These are phyloP conservation scores for Apiotrichum domesticum DNA, from an alignment of 1,284 basidiomycete species.

Conservation along the genomic window DNA sequence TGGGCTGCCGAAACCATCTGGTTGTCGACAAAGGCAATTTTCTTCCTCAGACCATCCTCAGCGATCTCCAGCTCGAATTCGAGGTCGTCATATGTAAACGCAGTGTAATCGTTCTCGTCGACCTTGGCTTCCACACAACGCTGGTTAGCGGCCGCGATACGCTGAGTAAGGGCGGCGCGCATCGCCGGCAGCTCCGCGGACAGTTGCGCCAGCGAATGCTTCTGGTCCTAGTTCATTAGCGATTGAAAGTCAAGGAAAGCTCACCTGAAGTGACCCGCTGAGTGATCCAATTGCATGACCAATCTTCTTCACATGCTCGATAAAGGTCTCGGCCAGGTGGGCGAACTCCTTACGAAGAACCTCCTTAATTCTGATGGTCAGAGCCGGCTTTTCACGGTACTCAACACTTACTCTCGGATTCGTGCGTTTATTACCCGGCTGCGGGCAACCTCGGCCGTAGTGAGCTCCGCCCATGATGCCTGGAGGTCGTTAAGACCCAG, in stretches of 20 bases:
- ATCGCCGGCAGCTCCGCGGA: slow-evolving; percentile 28
- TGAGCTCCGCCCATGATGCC: slow-evolving; percentile 64
- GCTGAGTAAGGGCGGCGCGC: slow-evolving; percentile 20
- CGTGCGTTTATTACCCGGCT: slow-evolving; percentile 83
- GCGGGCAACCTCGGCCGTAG: slow-evolving; percentile 67
- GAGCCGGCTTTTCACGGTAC: background rate
- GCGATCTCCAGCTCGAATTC: slow-evolving; percentile 83
- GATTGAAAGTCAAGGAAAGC: slow-evolving; percentile 11
- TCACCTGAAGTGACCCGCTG: slow-evolving; percentile 70
- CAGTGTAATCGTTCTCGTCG: slow-evolving; percentile 94
- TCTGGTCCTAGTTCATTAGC: slow-evolving; percentile 34
- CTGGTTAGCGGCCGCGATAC: slow-evolving; percentile 52
- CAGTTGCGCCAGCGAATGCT: slow-evolving; percentile 27
- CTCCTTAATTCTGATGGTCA: slow-evolving; percentile 71
- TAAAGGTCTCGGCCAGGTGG: slow-evolving; percentile 74
- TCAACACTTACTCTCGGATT: slow-evolving; percentile 68
- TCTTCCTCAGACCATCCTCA: slow-evolving; percentile 73
- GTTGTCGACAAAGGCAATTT: slow-evolving; percentile 92
- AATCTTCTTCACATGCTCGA: slow-evolving; percentile 62
- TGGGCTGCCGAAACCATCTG: slow-evolving; percentile 69
- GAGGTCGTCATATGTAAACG: slow-evolving; percentile 84
- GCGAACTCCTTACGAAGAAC: slow-evolving; percentile 76
- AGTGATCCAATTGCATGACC: slow-evolving; percentile 70
- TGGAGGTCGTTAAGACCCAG: slow-evolving; percentile 71
- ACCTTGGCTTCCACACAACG: slow-evolving; percentile 86